These are phyloP conservation scores for Apiotrichum akiyoshidainum DNA, from an alignment of 1,284 basidiomycete species.

Conservation along the genomic window DNA sequence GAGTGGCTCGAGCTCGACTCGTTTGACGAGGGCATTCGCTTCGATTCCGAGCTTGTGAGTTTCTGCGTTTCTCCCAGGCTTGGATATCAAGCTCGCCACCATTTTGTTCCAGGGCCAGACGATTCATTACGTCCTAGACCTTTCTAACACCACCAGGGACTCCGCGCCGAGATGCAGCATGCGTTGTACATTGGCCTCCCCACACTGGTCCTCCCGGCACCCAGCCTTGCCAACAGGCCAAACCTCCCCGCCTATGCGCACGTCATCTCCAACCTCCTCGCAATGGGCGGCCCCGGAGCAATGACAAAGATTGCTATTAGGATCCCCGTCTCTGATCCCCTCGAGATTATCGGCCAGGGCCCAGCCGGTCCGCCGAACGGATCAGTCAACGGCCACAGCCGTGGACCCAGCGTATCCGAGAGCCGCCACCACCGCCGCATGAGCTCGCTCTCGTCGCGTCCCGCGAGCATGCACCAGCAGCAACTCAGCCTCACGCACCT, in stretches of 20 bases:
- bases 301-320: conserved; percentile 71
- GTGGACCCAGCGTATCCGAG: neutral
- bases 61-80: neutral
- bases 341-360: conserved; percentile 40
- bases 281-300: conserved; percentile 56
- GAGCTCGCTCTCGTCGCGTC: conserved; percentile 41
- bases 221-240: conserved; percentile 69
- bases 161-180: conserved; percentile 89
- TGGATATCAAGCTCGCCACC: neutral
- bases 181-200: conserved; percentile 87
- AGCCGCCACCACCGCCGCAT: conserved; percentile 39
- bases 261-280: conserved; percentile 74
- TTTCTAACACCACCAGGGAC: conserved; percentile 59
- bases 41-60: conserved; percentile 90
- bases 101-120: neutral
- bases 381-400: conserved; percentile 1
- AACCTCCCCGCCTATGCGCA: conserved; percentile 89
- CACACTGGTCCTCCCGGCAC: conserved; percentile 79
- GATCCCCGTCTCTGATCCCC: conserved; percentile 71
- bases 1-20: conserved; percentile 96
- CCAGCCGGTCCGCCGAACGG: conserved; percentile 16
- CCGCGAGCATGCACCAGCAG: conserved; percentile 37
- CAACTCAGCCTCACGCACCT: conserved; percentile 30
- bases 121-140: neutral
- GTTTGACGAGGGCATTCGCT: conserved; percentile 86